A percentile compares a stretch with the other conserved stretches of the same genome.
Conservation (phyloP, 371 early-diverging fungal genomes). For the Coemansia sp. region DNA sequence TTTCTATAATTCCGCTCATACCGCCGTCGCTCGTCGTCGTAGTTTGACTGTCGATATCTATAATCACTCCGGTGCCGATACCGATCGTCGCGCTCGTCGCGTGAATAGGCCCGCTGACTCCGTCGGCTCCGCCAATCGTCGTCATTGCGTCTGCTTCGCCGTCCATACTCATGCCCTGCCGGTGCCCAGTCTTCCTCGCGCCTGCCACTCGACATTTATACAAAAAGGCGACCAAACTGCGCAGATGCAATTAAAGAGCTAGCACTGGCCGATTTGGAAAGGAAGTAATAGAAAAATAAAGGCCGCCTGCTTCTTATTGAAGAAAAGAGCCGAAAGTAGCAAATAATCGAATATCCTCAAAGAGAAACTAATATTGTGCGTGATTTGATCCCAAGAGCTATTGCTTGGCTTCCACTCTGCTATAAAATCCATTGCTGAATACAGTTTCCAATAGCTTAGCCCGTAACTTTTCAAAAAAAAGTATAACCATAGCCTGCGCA, state of each 20-base stretch:
- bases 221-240: background rate
- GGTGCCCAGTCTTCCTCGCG: constrained; percentile 2
- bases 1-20: background rate
- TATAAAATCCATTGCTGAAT: no score
- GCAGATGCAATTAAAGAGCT: no score
- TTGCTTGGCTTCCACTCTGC: no score
- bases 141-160: constrained; percentile 2
- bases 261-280: no score
- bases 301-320: no score
- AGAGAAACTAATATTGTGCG: no score
- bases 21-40: constrained; percentile 1
- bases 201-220: background rate
- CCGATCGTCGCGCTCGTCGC: background rate
- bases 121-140: constrained; percentile 5
- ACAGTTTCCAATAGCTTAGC: no score
- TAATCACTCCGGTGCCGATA: background rate
- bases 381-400: no score
- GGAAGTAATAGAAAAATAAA: no score
- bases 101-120: background rate
- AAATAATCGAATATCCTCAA: no score
- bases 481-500: background rate
- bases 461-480: background rate
- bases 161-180: constrained; percentile 1
- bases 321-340: no score
- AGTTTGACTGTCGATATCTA: background rate